Conservation (phyloP, 2,329 filamentous ascomycete species). For the Tolypocladium ovalisporum region DNA sequence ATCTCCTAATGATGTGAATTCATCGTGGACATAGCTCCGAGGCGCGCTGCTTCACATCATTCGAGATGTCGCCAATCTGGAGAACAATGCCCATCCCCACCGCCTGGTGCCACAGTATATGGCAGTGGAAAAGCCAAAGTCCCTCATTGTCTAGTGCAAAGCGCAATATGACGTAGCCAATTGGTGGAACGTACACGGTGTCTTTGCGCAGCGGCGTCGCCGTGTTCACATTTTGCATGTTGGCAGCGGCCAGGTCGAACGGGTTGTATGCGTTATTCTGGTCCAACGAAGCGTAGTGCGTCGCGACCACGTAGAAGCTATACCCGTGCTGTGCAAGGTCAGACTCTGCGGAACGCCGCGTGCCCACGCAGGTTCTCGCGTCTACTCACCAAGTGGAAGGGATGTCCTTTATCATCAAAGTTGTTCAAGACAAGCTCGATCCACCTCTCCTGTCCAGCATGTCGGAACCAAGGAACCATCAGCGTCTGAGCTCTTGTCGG, state of each 20-base stretch:
- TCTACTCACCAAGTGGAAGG: constrained; percentile 33
- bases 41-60: background rate
- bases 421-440: constrained; percentile 38
- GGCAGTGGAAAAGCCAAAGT: constrained; percentile 27
- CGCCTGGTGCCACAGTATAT: constrained; percentile 24
- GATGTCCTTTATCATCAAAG: constrained; percentile 35
- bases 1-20: background rate
- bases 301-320: constrained; percentile 7
- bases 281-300: background rate
- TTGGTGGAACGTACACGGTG: constrained; percentile 16
- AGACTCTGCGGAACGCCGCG: background rate
- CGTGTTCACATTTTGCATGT: constrained; percentile 1
- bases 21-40: constrained; percentile 3
- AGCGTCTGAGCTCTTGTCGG: constrained; percentile 6
- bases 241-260: constrained; percentile 1
- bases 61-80: constrained; percentile 4
- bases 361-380: background rate
- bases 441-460: constrained; percentile 20
- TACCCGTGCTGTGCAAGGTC: constrained; percentile 8
- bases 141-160: constrained; percentile 23
- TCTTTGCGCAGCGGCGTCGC: constrained; percentile 21
- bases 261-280: constrained; percentile 7
- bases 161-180: constrained; percentile 23
- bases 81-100: constrained; percentile 17
- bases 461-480: constrained; percentile 7